Conservation (phyloP, 768 basidiomycete species). For the Arthromyces matolae region DNA sequence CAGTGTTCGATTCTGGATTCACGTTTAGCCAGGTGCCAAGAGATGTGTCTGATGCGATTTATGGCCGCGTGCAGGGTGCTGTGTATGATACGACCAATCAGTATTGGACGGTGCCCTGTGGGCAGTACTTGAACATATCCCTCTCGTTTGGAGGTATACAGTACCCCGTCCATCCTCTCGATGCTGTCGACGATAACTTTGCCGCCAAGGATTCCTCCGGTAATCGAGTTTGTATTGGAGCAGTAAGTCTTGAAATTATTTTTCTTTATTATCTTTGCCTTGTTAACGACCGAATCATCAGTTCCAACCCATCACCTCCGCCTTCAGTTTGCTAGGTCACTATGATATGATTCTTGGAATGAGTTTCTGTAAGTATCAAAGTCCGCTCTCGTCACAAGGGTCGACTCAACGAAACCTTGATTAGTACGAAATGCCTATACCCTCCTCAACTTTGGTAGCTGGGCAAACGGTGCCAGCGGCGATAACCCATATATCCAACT, state of each 20-base stretch:
- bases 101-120: conserved; percentile 74
- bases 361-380: conserved; percentile 59
- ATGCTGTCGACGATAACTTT: conserved; percentile 61
- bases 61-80: conserved; percentile 73
- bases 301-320: conserved; percentile 83
- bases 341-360: conserved; percentile 85
- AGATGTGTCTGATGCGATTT: conserved; percentile 74
- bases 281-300: conserved; percentile 27
- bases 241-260: conserved; percentile 43
- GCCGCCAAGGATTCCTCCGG: conserved; percentile 43
- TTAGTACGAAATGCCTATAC: conserved; percentile 76
- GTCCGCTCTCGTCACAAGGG: neutral
- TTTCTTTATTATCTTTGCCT: neutral
- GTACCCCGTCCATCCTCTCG: conserved; percentile 76
- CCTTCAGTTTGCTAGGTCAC: conserved; percentile 71
- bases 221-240: conserved; percentile 58
- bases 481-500: conserved; percentile 69
- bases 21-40: conserved; percentile 70
- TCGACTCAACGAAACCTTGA: neutral
- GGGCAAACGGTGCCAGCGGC: conserved; percentile 46
- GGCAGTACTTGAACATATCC: conserved; percentile 65
- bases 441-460: conserved; percentile 69
- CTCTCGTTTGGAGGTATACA: conserved; percentile 66
- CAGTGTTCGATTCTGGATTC: conserved; percentile 73
- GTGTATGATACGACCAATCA: conserved; percentile 51